Conservation (phyloP, 2,329 filamentous ascomycete genomes). For the Botrytis sinoallii region DNA sequence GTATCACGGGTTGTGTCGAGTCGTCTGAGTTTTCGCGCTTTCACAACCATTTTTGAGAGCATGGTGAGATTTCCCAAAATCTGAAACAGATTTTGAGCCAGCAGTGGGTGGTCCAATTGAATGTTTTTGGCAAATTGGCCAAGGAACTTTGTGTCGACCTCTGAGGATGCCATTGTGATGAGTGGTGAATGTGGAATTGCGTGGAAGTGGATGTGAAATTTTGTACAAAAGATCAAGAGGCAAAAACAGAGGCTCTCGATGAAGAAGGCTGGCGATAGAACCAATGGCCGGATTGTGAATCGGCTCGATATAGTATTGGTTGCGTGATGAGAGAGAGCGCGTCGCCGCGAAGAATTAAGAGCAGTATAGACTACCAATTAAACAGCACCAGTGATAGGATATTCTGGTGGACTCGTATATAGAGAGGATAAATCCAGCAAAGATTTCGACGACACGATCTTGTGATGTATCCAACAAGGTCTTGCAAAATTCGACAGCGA, state of each 20-base stretch:
- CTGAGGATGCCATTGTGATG: conserved; percentile 79
- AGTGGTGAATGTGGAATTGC: neutral
- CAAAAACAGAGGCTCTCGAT: neutral
- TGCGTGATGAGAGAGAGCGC: neutral
- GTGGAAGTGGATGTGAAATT: neutral
- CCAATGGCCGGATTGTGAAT: neutral
- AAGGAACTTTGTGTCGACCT: conserved; percentile 96
- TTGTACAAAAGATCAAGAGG: neutral
- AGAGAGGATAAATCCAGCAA: neutral
- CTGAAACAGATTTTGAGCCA: conserved; percentile 83
- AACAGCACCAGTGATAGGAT: neutral
- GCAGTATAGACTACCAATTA: neutral
- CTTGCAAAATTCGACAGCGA: neutral
- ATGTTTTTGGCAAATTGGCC: conserved; percentile 82
- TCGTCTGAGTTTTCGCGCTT: conserved; percentile 77
- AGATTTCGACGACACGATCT: neutral
- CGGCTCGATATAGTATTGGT: neutral
- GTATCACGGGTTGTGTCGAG: conserved; percentile 77
- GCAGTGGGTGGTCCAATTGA: conserved; percentile 70
- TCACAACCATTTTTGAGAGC: conserved; percentile 77
- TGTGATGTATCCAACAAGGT: conserved; percentile 5
- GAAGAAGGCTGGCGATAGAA: neutral
- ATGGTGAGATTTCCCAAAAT: conserved; percentile 87
- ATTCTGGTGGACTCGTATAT: neutral
- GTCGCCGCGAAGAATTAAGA: neutral